phyloP scores from a whole-genome alignment of 2,329 filamentous ascomycete genomes.

The Talaromyces sp. region DNA sequence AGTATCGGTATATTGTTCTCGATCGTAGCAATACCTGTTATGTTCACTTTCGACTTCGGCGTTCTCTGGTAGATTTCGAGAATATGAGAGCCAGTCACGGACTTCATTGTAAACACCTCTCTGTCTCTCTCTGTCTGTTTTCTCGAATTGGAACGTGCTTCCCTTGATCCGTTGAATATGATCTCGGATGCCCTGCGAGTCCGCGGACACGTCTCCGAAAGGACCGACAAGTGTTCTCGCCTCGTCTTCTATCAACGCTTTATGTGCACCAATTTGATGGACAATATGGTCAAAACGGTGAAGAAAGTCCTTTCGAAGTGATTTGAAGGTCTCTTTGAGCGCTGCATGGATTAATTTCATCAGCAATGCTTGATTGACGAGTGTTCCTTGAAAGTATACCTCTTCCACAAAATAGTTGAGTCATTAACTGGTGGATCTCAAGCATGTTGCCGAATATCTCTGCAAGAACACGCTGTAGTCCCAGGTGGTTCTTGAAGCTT shows the following conservation, averaged over 20 bases:
- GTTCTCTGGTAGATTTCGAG: neutral
- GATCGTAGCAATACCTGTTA: constrained; percentile 2
- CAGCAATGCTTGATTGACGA: neutral
- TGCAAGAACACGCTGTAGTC: constrained; percentile 1
- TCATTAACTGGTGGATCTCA: constrained; percentile 3
- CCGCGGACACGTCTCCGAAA: neutral
- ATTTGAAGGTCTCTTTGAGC: neutral
- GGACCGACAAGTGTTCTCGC: neutral
- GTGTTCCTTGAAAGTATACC: neutral
- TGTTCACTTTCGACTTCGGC: constrained; percentile 6
- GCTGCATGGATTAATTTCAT: neutral
- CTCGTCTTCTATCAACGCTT: constrained; percentile 5
- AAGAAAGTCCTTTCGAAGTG: constrained; percentile 1
- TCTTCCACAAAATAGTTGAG: neutral
- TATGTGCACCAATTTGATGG: neutral
- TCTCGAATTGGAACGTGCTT: neutral
- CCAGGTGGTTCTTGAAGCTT: neutral
- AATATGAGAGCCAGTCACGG: neutral
- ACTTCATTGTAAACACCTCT: neutral
- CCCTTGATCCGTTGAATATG: neutral
- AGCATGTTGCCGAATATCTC: neutral
- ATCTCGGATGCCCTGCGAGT: neutral
- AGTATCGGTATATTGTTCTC: constrained; percentile 1
- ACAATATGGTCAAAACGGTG: neutral
- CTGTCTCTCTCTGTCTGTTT: neutral